These are phyloP conservation scores for Aspergillus niger DNA, from an alignment of 2,329 filamentous ascomycete species.

Conservation along the genomic window DNA sequence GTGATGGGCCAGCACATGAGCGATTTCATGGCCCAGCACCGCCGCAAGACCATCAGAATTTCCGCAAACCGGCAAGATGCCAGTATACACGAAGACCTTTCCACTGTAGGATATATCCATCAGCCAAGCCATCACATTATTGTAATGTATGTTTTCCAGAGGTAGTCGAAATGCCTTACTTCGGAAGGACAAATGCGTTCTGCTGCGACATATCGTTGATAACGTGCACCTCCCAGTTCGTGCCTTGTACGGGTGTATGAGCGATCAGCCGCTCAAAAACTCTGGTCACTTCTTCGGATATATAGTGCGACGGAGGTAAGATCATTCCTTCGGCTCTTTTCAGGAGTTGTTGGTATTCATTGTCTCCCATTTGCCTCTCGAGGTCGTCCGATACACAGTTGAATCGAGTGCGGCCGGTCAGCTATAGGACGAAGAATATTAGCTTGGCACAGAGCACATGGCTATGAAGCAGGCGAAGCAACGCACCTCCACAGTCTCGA, in stretches of 20 bases:
- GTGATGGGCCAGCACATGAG: slow-evolving; percentile 63
- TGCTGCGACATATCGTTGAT: slow-evolving; percentile 51
- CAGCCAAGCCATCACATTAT: not conserved
- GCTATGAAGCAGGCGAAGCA: not conserved
- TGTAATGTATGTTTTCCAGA: no score
- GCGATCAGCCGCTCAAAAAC: slow-evolving; percentile 59
- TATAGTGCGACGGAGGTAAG: slow-evolving; percentile 43
- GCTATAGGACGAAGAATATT: slow-evolving; percentile 25
- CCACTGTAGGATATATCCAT: slow-evolving; percentile 40
- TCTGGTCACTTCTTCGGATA: slow-evolving; percentile 46
- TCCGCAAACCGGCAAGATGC: slow-evolving; percentile 59
- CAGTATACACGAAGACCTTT: slow-evolving; percentile 66
- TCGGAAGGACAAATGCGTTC: slow-evolving; percentile 66
- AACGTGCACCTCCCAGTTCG: slow-evolving; percentile 60
- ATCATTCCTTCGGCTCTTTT: slow-evolving; percentile 50
- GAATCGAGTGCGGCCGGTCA: slow-evolving; percentile 61
- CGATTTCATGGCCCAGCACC: slow-evolving; percentile 65
- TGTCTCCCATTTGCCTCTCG: slow-evolving; percentile 48
- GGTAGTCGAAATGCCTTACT: slow-evolving; percentile 34
- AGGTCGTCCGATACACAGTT: slow-evolving; percentile 53
- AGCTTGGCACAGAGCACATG: not conserved
- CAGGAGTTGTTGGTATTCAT: slow-evolving; percentile 52
- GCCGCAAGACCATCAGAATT: slow-evolving; percentile 62
- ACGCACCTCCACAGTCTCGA: slow-evolving; percentile 56
- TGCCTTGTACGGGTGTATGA: slow-evolving; percentile 48